phyloP scores from a whole-genome alignment of 1,139 yeast species.

The Trichomonascaceae sp. region DNA sequence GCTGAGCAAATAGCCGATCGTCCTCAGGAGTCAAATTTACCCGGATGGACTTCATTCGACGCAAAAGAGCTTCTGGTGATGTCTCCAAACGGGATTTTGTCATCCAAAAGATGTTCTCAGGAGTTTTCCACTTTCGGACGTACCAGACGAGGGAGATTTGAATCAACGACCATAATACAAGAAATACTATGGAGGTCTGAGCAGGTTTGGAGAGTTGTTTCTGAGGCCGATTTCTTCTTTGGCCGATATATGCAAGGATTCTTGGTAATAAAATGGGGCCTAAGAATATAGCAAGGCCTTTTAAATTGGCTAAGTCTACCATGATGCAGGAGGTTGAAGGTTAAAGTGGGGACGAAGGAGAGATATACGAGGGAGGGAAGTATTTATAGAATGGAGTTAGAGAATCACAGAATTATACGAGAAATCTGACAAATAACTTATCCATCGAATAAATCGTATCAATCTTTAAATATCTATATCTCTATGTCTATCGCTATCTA shows the following conservation, averaged over 20 bases:
- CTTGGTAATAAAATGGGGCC: background rate
- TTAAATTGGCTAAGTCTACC: background rate
- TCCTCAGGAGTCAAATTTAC: background rate
- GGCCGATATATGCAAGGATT: background rate
- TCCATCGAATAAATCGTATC: too few relatives aligned
- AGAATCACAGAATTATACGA: too few relatives aligned
- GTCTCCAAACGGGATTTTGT: constrained; percentile 23
- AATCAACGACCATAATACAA: background rate
- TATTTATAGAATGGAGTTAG: too few relatives aligned
- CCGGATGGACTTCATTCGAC: constrained; percentile 11
- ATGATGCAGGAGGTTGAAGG: background rate
- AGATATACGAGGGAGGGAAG: background rate
- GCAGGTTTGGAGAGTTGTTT: background rate
- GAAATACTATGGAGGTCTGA: background rate
- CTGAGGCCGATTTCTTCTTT: background rate
- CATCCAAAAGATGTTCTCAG: constrained; percentile 15
- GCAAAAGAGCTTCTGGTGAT: constrained; percentile 18
- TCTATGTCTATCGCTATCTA: background rate
- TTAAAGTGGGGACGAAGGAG: too few relatives aligned
- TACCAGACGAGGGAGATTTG: background rate
- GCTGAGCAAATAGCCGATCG: constrained; percentile 5
- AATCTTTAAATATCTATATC: background rate
- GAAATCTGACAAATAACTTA: too few relatives aligned
- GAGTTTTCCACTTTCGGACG: background rate
- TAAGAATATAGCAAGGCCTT: background rate